Conservation (phyloP, 2,329 filamentous ascomycete genomes). For the Pseudocercospora vitis region DNA sequence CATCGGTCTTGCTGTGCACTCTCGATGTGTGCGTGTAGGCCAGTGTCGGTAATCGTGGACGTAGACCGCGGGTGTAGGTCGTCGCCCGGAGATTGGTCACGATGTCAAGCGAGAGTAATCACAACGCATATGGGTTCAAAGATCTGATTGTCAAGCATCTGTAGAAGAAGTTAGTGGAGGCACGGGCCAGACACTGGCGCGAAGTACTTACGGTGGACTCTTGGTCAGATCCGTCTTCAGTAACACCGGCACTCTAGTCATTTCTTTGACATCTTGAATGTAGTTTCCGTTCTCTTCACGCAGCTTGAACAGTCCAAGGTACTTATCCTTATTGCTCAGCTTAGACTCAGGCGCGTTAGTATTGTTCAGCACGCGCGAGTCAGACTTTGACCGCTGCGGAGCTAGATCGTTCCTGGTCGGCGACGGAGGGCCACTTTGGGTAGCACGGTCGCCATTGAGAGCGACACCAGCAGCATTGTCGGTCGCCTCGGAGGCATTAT, state of each 20-base stretch:
- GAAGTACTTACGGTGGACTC: constrained; percentile 89
- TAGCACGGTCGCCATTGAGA: constrained; percentile 75
- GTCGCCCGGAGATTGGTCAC: background rate
- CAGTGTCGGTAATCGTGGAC: constrained; percentile 8
- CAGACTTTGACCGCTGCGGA: constrained; percentile 86
- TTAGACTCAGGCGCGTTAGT: constrained; percentile 74
- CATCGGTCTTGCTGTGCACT: constrained; percentile 17
- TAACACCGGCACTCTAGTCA: constrained; percentile 96
- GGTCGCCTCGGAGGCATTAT: constrained; percentile 74
- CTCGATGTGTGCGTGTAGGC: constrained; percentile 23
- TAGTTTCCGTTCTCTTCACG: constrained; percentile 91
- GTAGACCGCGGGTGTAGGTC: background rate
- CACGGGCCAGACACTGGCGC: background rate
- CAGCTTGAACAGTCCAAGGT: constrained; percentile 82
- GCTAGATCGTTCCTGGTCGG: constrained; percentile 73
- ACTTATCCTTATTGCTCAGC: constrained; percentile 92
- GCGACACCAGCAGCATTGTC: constrained; percentile 90
- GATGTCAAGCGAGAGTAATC: constrained; percentile 22
- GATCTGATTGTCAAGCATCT: constrained; percentile 83
- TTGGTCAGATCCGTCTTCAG: constrained; percentile 97
- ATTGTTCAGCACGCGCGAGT: constrained; percentile 79
- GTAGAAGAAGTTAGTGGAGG: constrained; percentile 40
- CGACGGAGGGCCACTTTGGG: constrained; percentile 92
- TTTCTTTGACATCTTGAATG: constrained; percentile 97
- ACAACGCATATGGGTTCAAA: constrained; percentile 72